Base-by-base conservation (phyloP, 2,329 filamentous ascomycete genomes). In the Alternaria longipes region DNA sequence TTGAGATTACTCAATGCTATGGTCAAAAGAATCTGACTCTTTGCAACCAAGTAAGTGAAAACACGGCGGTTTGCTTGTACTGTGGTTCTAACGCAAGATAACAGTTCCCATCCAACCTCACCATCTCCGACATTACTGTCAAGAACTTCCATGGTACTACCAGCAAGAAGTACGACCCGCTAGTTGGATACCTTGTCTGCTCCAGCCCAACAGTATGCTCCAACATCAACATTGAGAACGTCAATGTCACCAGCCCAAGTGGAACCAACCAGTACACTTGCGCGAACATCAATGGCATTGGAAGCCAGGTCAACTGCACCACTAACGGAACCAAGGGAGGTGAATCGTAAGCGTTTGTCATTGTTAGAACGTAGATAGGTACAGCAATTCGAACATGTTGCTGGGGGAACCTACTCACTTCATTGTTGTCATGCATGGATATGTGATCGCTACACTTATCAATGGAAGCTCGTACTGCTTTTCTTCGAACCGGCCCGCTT, bases 1-100 rank as follows among this genome's bases (percentile, higher is more conserved):
- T 90, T 64, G 85, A 88, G 61, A 80, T 89, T 49, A 87, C 87
- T n/a, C 87, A 90, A 72, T 90, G 87, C 79, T 89, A 89, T 62
- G 86, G 86, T 8, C 86, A 89, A 76, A 84, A 81, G 62, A 89
- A 90, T 69, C 70, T 85, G 51, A 88, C 86, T 3, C 81, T 89
- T n/a, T 90, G 87, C 78, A 83, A 85, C 44, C 67, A 85, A 45
- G 66, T 67, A 60, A 16, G 44, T n/a, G 7, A 46, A 32, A 16
- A 16, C 6, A n/a, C 16, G 20, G 34, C 16, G 3, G 28, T 9
- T 20, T 7, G 0, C 24, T 16, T 30, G 1, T 11, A 12, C 24
- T 4, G 4, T 26, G n/a, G 14, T 5, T 14, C 57, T 62, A 55
- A 67, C 24, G 8, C 4, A 3, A 41, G 30, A 1, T 24, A 2